Evolutionary conservation across 139 green algal species (phyloP), one percentile per base, ranked within the genome.

Genomic region (Chlorella vulgaris): DNA sequence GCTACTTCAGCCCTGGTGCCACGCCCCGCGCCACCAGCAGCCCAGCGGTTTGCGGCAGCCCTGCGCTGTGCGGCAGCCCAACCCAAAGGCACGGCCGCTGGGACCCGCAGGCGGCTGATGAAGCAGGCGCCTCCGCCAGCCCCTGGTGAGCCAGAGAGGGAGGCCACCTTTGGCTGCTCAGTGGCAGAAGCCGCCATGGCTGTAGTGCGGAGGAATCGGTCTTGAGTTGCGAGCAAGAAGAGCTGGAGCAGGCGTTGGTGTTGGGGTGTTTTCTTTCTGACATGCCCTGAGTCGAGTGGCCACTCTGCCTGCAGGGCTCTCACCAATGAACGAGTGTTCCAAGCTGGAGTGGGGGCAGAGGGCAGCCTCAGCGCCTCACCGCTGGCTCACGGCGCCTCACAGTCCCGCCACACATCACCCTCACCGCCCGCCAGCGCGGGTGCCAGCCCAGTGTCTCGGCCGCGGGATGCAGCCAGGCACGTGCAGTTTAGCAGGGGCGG

Each of bases 21-120:
- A 10, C 47, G 47, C 15, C 47, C 13, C 47, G 13, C 47, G 47
- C 13, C 13, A 55, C n/a, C n/a, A n/a, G n/a, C n/a, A n/a, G n/a
- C n/a, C n/a, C n/a, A n/a, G n/a, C n/a, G n/a, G n/a, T n/a, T n/a
- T n/a, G n/a, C n/a, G n/a, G 47, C 47, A 55, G 47, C 47, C 47
- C 47, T 24, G 47, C 47, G 13, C 15, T 15, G 47, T 55, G 15
- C 47, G 47, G 47, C 10, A 39, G 69, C 62, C 31, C n/a, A 29
- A 40, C 33, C 55, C 7, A 38, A 35, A 68, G 29, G 42, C 58
- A 63, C 62, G 76, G 33, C 62, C 39, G 22, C 62, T 66, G 28
- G 42, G n/a, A n/a, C n/a, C n/a, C n/a, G n/a, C n/a, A n/a, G 43
- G 51, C n/a, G 13, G 47, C 51, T 43, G 77, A 75, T 50, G 62